Base-by-base conservation (phyloP, 306 rosid genomes). In the Fragaria ananassa region DNA sequence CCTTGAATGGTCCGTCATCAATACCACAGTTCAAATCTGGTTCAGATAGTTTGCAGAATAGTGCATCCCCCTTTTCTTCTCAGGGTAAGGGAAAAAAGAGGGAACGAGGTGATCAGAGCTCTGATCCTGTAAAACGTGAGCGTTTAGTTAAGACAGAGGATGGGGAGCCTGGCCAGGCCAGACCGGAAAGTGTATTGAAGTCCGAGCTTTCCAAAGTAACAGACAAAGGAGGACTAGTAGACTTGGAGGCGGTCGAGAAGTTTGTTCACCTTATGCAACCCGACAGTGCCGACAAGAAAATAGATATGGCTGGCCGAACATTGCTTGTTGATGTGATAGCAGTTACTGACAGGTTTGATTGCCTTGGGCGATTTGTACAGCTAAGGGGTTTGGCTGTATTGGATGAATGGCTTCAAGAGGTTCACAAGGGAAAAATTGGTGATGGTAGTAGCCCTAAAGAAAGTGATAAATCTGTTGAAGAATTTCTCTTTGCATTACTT, bases 381-480 rank as follows among this genome's bases (percentile, higher is more conserved):
- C 87, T 80, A 44, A 84, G 64, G 86, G 98, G 98, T 76, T 84
- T 93, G 80, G 88, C 87, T 69, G 96, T 91, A 35, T 79, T 89
- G 80, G 95, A 93, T 89, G 98, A 89, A 68, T 93, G 98, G 98
- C 96, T 93, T 58, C 98, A 93, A 75, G 96, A 93, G 74, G 95
- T 80, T 49, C 95, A 91, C 61, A 91, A 90, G 78, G 93, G 96
- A 19, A 91, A 91, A 88, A 81, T 78, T 78, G 87, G 95, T 68
- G 96, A 90, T 72, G 83, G 82, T 54, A 82, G 71, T 82, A 76
- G 88, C 74, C 83, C 82, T 25, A 84, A 87, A 76, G 93, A 82
- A 68, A 82, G 82, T 81, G 98, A 91, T 78, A 93, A 84, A 79
- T 80, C 87, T 65, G 86, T 80, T 1, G 98, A 93, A 77, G 98